phyloP scores from a whole-genome alignment of 805 yeast genomes.

The Starmerella floricola region DNA sequence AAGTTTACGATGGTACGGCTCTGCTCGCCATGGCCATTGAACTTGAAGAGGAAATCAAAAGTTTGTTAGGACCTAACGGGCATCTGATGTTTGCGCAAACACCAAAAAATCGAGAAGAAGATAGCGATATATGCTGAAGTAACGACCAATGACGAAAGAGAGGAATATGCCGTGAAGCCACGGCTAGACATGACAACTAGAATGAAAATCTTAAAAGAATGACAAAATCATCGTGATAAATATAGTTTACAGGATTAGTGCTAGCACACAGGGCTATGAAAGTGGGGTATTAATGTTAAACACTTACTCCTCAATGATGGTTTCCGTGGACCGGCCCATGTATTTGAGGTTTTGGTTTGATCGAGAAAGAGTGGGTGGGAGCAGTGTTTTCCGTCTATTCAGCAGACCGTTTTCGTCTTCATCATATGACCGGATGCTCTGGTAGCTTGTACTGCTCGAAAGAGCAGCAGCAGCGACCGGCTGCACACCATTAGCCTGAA shows the following conservation, averaged over 20 bases:
- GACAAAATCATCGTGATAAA: background rate
- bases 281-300: background rate
- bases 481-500: constrained; percentile 14
- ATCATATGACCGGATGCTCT: background rate
- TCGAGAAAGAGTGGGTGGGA: constrained; percentile 19
- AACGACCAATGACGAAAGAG: no score
- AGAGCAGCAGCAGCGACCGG: constrained; percentile 5
- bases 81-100: constrained; percentile 15
- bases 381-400: constrained; percentile 13
- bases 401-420: constrained; percentile 1
- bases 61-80: constrained; percentile 12
- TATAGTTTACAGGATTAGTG: background rate
- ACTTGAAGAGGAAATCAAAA: constrained; percentile 17
- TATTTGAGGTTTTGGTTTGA: constrained; percentile 10
- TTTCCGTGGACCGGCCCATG: constrained; percentile 15
- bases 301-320: constrained; percentile 19
- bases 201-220: background rate
- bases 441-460: background rate
- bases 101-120: no score
- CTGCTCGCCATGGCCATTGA: constrained; percentile 17
- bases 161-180: no score
- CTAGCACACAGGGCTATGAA: background rate
- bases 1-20: constrained; percentile 15
- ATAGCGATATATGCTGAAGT: no score
- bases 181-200: no score